Evolutionary conservation across 345 rosid species (phyloP), one percentile per base, ranked within the genome.

Genomic region (Nasturtium officinale): DNA sequence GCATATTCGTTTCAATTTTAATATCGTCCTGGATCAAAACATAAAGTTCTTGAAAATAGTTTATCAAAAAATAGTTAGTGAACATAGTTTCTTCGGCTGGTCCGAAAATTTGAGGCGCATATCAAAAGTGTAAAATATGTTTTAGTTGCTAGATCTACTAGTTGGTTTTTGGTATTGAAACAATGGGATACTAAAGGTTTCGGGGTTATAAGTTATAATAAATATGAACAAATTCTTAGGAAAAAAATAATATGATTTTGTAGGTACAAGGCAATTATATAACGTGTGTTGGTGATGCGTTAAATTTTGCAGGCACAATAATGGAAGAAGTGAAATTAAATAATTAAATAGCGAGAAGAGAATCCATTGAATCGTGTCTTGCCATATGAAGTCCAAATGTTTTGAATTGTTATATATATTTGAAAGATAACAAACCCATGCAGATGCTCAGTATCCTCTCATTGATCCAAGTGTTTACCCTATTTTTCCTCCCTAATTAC

Each of bases 401-500:
- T 7, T 3, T 3, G 18, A 46, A 18, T 33, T 18, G 29, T 56
- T 56, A 64, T 47, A 61, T 7, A 54, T 13, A 17, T 50, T 65
- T 42, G 62, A 30, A 77, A 38, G 62, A 65, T 30, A 51, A 42
- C 30, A 32, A 71, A 65, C 50, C 28, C 59, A 69, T 76, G 75
- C 80, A 71, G 77, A 71, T 77, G 80, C 80, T 58, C 58, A 1
- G 69, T 59, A 5, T 77, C 73, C 4, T 71, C 43, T 71, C 42
- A 71, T 77, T 71, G 77, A 77, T 57, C 80, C 80, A 77, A 65
- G 68, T 77, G 80, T 77, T 56, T 9, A 71, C 32, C 73, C 80
- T 77, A 65, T 23, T 5, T 52, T 16, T 18, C 51, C 52, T 28
- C 61, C 55, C 76, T 71, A 56, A 64, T 56, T 48, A 71, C 67